Base-by-base conservation (phyloP, 148 eudicot genomes). In the Spergularia bocconei region DNA sequence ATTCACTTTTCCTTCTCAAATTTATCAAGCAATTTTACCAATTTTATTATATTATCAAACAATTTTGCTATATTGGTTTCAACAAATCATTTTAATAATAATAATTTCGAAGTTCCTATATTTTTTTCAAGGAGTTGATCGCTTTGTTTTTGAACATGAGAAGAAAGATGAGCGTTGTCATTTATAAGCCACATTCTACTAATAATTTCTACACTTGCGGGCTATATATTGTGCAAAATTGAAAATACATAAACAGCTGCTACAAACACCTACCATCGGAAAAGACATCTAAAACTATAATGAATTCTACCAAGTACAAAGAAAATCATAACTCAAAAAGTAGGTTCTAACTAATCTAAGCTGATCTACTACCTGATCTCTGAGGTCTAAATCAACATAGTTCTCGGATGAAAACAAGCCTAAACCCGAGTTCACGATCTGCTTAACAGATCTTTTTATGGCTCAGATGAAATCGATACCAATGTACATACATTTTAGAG, bases 261-360 rank as follows among this genome's bases (percentile, higher is more conserved):
- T 44, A 61, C 10, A 44, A 50, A 1, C 25, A 74, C 29, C 21
- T 50, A 17, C 16, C 14, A 63, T 50, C 4, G 13, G 11, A 29
- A 38, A 7, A 57, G n/a, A 57, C 36, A 38, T 19, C 25, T 25
- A 71, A 16, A 41, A 25, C 67, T 44, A 63, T 63, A 29, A 8
- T 15, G 33, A 6, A 63, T 55, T 63, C 5, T 56, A 36, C 4
- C 19, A 60, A 48, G 50, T 7, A 39, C 10, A 56, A 20, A 29
- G 16, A 51, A 58, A 56, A 13, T 15, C 56, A 48, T 19, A 20
- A 38, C 33, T 52, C 50, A 14, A 62, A 77, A 13, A 13, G 44
- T 2, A 70, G 17, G 60, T 12, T 69, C 80, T 77, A 52, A 38
- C 80, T 70, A 70, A 77, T 61, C 79, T 77, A 77, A 53, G 33